phyloP scores from a whole-genome alignment of 2,329 filamentous ascomycete genomes.

The Colletotrichum sublineola region DNA sequence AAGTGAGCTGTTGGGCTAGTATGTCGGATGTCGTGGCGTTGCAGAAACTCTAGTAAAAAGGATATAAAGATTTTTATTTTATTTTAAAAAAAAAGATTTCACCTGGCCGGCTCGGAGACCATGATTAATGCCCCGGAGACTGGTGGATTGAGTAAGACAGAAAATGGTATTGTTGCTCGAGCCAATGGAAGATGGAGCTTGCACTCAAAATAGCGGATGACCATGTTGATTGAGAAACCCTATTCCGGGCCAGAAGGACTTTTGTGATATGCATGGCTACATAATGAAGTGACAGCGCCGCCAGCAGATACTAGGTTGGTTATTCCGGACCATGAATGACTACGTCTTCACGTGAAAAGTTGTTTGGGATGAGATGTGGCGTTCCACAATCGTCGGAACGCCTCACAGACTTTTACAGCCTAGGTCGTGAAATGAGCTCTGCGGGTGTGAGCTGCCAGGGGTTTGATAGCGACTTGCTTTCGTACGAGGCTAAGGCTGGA shows the following conservation, averaged over 20 bases:
- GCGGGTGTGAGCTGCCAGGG: constrained; percentile 12
- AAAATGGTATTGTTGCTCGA: not conserved
- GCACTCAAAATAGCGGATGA: not conserved
- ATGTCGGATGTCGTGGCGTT: constrained; percentile 29
- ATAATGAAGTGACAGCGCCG: constrained; percentile 10
- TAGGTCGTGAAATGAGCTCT: constrained; percentile 16
- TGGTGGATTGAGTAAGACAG: constrained; percentile 5
- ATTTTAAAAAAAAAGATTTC: constrained; percentile 20
- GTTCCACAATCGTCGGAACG: not conserved
- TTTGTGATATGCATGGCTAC: not conserved
- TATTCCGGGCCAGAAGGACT: not conserved
- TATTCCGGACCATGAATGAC: not conserved
- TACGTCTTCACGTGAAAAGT: constrained; percentile 13
- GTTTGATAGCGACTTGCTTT: constrained; percentile 8
- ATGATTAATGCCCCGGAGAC: constrained; percentile 1
- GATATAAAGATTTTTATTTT: too few relatives aligned
- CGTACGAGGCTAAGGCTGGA: not conserved
- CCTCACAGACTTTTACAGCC: not conserved
- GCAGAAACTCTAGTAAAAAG: constrained; percentile 24
- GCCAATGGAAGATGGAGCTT: constrained; percentile 11
- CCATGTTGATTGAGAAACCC: not conserved
- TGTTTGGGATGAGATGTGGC: constrained; percentile 1
- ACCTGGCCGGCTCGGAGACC: constrained; percentile 15
- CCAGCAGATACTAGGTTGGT: not conserved
- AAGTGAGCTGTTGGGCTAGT: not conserved